Base-by-base conservation (phyloP, 2,329 filamentous ascomycete genomes). In the Botrytis galanthina region DNA sequence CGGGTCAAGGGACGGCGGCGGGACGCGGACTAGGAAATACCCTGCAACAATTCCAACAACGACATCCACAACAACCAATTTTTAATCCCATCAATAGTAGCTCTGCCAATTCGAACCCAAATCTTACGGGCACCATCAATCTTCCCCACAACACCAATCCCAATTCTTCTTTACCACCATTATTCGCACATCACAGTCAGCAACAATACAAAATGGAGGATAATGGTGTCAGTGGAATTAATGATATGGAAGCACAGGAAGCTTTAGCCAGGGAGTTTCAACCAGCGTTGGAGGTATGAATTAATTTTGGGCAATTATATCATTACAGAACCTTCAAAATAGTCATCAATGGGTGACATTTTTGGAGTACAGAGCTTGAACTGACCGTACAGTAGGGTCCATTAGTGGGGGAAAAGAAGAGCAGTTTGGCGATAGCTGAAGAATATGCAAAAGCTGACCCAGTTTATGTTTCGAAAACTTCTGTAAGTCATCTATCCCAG, bases 371-470 rank as follows among this genome's bases (percentile, higher is more conserved):
- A 64, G 74, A 74, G 76, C 76, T 69, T 79, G 75, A 78, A 75
- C 78, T 83, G 75, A 82, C 78, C 73, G 73, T 63, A 42, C 76
- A 72, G 76, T 80, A 98, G 95, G 94, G 94, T 73, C 93, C 93
- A 75, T 86, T 95, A 68, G 92, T 98, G 77, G 93, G 94, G 79
- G 87, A 91, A 75, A 93, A 92, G 83, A 89, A 90, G 80, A 89
- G 92, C 70, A 97, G 91, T 83, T 88, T 90, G 78, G 89, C 87
- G 77, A 94, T 99, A 80, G 90, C 92, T 26, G 87, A 91, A 76
- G 93, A 97, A 82, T 98, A 97, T 84, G 93, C 94, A 75, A 92
- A 92, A 82, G 95, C 94, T 75, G 95, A 98, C 82, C 90, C 91
- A 9, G 85, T 93, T 76, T 97, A 93, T 82, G 91, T 95, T 69